phyloP scores from a whole-genome alignment of 768 basidiomycete genomes.

The Sarcodon aspratus region DNA sequence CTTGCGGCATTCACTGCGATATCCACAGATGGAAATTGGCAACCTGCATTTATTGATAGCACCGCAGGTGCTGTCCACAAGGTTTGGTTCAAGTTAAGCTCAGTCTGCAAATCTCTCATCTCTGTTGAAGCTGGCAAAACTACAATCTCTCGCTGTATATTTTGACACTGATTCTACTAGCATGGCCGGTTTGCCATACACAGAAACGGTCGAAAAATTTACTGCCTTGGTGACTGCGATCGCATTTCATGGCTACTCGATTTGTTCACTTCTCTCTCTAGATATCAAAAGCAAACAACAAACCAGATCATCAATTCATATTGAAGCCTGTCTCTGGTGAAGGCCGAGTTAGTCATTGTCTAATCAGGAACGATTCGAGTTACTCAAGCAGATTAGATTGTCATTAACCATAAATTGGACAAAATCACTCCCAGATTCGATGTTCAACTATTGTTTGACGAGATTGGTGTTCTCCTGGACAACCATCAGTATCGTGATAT shows the following conservation, averaged over 20 bases:
- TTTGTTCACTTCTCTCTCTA: constrained; percentile 10
- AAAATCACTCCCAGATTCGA: constrained; percentile 76
- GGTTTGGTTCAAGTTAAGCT: constrained; percentile 24
- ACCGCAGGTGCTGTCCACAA: constrained; percentile 84
- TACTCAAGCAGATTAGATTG: constrained; percentile 36
- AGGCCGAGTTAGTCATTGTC: constrained; percentile 52
- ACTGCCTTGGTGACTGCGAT: constrained; percentile 46
- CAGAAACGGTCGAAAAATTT: constrained; percentile 65
- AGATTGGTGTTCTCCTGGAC: constrained; percentile 87
- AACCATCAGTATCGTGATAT: constrained; percentile 90
- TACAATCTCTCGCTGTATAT: constrained; percentile 83
- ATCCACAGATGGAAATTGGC: constrained; percentile 84
- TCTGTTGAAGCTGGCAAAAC: constrained; percentile 56
- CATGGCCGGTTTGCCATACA: constrained; percentile 54
- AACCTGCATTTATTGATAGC: constrained; percentile 87
- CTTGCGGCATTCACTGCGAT: constrained; percentile 79
- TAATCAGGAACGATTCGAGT: not conserved
- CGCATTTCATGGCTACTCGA: not conserved
- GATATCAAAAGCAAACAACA: constrained; percentile 39
- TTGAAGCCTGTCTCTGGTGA: constrained; percentile 93
- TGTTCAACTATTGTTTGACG: constrained; percentile 78
- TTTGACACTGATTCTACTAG: constrained; percentile 88
- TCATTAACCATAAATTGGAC: constrained; percentile 72
- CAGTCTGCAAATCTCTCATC: not conserved
- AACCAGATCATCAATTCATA: constrained; percentile 77